These are phyloP conservation scores for Halenospora varia DNA, from an alignment of 495 filamentous ascomycete species.

Conservation along the genomic window DNA sequence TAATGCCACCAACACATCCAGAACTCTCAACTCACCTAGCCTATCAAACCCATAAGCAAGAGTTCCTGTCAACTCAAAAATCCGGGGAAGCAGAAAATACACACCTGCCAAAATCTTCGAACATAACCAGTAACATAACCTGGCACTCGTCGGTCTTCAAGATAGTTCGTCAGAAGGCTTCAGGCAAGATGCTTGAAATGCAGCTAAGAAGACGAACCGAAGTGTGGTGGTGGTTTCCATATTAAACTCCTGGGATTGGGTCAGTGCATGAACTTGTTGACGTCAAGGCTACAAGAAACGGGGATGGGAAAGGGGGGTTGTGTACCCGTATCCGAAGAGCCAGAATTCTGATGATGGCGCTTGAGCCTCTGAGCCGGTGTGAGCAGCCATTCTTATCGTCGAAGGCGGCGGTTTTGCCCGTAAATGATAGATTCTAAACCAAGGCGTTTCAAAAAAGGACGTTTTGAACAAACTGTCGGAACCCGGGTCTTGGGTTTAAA, in stretches of 20 bases:
- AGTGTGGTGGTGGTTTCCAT: slow-evolving; percentile 97
- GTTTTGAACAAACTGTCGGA: too few relatives aligned
- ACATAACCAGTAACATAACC: slow-evolving; percentile 95
- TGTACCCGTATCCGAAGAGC: slow-evolving; percentile 93
- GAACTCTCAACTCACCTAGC: slow-evolving; percentile 28
- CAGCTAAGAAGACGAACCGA: slow-evolving; percentile 66
- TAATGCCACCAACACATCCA: too few relatives aligned
- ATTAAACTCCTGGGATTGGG: slow-evolving; percentile 72
- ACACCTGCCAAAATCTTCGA: slow-evolving; percentile 95
- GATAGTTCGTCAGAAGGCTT: not conserved
- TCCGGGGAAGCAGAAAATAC: too few relatives aligned
- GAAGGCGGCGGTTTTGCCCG: not conserved
- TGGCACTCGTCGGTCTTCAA: slow-evolving; percentile 73
- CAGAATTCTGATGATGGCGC: slow-evolving; percentile 80
- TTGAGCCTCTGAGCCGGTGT: not conserved
- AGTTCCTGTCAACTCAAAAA: not conserved
- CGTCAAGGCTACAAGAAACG: slow-evolving; percentile 24
- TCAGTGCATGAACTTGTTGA: slow-evolving; percentile 7
- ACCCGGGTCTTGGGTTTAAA: too few relatives aligned
- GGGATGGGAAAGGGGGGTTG: too few relatives aligned
- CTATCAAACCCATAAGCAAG: slow-evolving; percentile 16
- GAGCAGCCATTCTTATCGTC: not conserved
- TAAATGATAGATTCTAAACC: too few relatives aligned
- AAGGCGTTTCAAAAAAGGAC: not conserved
- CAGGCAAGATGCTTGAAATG: not conserved